phyloP scores from a whole-genome alignment of 805 yeast species.

The Danielia oregonensis region DNA sequence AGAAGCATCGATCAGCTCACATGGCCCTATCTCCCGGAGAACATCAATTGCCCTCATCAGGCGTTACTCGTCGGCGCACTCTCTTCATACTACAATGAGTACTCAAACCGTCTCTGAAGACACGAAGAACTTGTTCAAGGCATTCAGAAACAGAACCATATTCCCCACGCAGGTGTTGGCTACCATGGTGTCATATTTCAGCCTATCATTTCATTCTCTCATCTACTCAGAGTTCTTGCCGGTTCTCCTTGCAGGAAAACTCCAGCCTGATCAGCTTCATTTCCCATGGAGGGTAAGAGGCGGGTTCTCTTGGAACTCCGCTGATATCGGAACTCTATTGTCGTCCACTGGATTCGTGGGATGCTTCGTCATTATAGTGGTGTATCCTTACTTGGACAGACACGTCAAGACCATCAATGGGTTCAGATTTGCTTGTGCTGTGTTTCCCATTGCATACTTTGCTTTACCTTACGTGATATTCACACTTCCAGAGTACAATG shows the following conservation, averaged over 20 bases:
- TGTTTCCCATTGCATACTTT: constrained; percentile 45
- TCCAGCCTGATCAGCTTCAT: constrained; percentile 21
- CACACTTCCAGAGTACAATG: constrained; percentile 32
- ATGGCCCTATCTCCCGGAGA: constrained; percentile 6
- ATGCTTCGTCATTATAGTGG: constrained; percentile 43
- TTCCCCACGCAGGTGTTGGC: constrained; percentile 29
- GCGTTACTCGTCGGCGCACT: constrained; percentile 14
- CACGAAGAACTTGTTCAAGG: constrained; percentile 12
- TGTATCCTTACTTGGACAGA: constrained; percentile 52
- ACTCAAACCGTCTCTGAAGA: constrained; percentile 8
- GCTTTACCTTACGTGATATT: constrained; percentile 47
- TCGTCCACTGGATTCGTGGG: constrained; percentile 55
- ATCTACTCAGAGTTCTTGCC: constrained; percentile 56
- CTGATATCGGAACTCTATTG: constrained; percentile 47
- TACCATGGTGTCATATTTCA: constrained; percentile 34
- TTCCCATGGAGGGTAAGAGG: constrained; percentile 51
- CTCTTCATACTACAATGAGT: constrained; percentile 13
- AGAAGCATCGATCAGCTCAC: constrained; percentile 4
- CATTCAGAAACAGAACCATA: constrained; percentile 16
- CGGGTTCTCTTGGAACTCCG: constrained; percentile 47
- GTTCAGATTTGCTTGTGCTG: constrained; percentile 35
- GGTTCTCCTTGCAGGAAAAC: constrained; percentile 43
- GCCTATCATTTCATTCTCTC: constrained; percentile 44
- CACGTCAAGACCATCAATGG: constrained; percentile 42
- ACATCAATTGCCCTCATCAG: constrained; percentile 14